Conservation (phyloP, 2,329 filamentous ascomycete genomes). For the Claviceps citrina region DNA sequence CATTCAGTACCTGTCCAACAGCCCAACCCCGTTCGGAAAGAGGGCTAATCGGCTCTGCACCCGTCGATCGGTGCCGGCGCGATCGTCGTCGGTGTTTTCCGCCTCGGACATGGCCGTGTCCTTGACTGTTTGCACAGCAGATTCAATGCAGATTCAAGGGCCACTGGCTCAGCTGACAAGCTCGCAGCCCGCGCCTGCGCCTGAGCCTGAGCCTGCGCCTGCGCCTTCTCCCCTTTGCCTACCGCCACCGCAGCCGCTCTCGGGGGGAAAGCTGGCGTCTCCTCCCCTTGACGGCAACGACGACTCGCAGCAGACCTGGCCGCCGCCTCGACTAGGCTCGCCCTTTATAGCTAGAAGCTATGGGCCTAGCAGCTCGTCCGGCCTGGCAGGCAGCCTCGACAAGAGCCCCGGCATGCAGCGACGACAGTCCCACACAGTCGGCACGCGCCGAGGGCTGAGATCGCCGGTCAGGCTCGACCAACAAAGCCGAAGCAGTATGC, state of each 20-base stretch:
- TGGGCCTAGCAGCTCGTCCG: slow-evolving; percentile 42
- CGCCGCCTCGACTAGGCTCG: slow-evolving; percentile 29
- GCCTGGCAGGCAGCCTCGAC: slow-evolving; percentile 25
- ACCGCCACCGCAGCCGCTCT: background rate
- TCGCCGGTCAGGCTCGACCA: slow-evolving; percentile 36
- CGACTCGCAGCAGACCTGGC: slow-evolving; percentile 10
- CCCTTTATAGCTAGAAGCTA: slow-evolving; percentile 45
- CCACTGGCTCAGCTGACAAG: slow-evolving; percentile 45
- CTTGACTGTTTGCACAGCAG: slow-evolving; percentile 45
- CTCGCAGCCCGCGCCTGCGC: slow-evolving; percentile 18
- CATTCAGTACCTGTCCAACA: slow-evolving; percentile 33
- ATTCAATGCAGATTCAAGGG: slow-evolving; percentile 48
- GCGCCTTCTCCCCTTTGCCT: too few relatives aligned
- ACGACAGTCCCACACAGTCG: slow-evolving; percentile 34
- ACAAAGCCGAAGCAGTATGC: slow-evolving; percentile 33
- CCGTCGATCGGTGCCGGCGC: slow-evolving; percentile 31
- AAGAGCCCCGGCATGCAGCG: slow-evolving; percentile 19
- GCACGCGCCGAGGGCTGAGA: slow-evolving; percentile 33
- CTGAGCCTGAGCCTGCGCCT: too few relatives aligned
- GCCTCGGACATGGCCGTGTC: slow-evolving; percentile 49
- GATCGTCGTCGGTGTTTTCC: slow-evolving; percentile 36
- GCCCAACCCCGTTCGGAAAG: slow-evolving; percentile 40
- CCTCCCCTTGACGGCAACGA: slow-evolving; percentile 4
- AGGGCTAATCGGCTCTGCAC: slow-evolving; percentile 33
- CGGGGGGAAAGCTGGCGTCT: slow-evolving; percentile 1